Conservation (phyloP, 345 rosid genomes). For the Balakata baccata region DNA sequence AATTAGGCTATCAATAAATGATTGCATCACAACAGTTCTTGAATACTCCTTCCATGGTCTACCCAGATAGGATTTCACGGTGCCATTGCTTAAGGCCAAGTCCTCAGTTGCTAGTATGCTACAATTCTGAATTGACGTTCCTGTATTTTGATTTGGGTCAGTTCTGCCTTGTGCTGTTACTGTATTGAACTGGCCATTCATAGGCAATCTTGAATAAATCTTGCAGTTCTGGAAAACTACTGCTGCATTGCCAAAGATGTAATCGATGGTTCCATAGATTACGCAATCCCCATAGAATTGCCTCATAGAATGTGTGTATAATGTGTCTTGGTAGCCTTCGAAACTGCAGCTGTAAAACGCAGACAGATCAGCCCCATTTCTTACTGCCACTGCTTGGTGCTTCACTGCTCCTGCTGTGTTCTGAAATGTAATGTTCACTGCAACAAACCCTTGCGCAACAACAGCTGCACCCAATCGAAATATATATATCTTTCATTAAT, state of each 20-base stretch:
- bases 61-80: constrained; percentile 23
- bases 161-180: constrained; percentile 48
- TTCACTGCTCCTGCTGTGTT: constrained; percentile 57
- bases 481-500: not conserved
- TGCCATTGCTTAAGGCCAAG: constrained; percentile 30
- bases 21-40: constrained; percentile 34
- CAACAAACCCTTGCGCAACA: constrained; percentile 44
- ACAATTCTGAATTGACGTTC: constrained; percentile 39
- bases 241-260: constrained; percentile 48
- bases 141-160: constrained; percentile 47
- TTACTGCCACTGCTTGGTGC: constrained; percentile 55
- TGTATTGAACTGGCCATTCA: constrained; percentile 25
- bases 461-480: constrained; percentile 30
- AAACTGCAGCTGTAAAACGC: constrained; percentile 37
- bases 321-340: constrained; percentile 57
- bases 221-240: constrained; percentile 39
- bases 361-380: constrained; percentile 51
- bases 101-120: constrained; percentile 28
- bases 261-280: constrained; percentile 57
- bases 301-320: constrained; percentile 48
- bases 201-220: constrained; percentile 26
- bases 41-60: constrained; percentile 45
- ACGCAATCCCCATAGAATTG: constrained; percentile 54
- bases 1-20: constrained; percentile 25
- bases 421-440: constrained; percentile 45